Conservation (phyloP, 1,284 basidiomycete species). For the Afroboletus lepidellus region DNA sequence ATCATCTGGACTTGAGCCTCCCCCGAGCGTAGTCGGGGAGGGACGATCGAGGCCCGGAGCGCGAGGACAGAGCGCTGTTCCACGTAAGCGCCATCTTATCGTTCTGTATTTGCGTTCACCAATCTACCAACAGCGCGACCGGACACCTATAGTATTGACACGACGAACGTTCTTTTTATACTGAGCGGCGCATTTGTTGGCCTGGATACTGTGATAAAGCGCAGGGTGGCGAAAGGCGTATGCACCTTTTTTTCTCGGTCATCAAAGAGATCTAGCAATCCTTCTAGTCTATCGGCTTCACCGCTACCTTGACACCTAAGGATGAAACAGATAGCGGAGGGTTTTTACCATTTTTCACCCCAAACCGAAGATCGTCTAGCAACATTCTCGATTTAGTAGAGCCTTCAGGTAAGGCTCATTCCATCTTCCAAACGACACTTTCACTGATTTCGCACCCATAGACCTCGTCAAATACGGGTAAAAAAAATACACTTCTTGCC, state of each 20-base stretch:
- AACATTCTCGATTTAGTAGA: slow-evolving; percentile 67
- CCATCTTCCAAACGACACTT: slow-evolving; percentile 1
- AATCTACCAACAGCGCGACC: slow-evolving; percentile 48
- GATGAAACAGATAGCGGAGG: slow-evolving; percentile 30
- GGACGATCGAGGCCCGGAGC: slow-evolving; percentile 47
- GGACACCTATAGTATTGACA: slow-evolving; percentile 76
- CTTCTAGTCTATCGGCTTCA: slow-evolving; percentile 83
- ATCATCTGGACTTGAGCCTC: slow-evolving; percentile 48
- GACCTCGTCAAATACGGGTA: slow-evolving; percentile 88
- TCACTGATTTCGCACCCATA: slow-evolving; percentile 21
- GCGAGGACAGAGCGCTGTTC: slow-evolving; percentile 22
- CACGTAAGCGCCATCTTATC: slow-evolving; percentile 20
- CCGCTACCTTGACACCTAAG: slow-evolving; percentile 58
- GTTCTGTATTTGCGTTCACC: neutral
- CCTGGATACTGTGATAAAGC: slow-evolving; percentile 77
- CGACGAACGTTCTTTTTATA: slow-evolving; percentile 88
- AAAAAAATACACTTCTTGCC: slow-evolving; percentile 5
- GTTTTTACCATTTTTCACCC: slow-evolving; percentile 69
- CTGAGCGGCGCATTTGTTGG: slow-evolving; percentile 94
- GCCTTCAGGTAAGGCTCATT: slow-evolving; percentile 48
- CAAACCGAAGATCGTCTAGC: slow-evolving; percentile 52
- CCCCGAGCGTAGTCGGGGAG: slow-evolving; percentile 42
- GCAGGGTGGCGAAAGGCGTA: slow-evolving; percentile 81
- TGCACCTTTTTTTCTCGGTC: slow-evolving; percentile 27
- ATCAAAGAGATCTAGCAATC: neutral